Base-by-base conservation (phyloP, 257 asterid species). In the Scutellaria baicalensis region DNA sequence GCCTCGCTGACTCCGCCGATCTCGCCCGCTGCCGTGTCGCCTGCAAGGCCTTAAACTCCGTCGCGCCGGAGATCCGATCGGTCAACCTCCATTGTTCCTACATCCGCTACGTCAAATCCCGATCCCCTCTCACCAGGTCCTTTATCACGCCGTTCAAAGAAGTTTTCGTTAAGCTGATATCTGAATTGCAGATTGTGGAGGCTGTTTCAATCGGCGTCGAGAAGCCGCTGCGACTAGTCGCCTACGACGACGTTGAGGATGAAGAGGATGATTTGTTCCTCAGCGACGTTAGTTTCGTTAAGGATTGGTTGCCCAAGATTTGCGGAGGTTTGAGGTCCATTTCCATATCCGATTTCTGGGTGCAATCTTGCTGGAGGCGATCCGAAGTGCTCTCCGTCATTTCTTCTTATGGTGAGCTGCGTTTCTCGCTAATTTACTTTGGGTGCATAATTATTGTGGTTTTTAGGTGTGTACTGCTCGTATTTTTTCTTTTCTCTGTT, bases 351-450 rank as follows among this genome's bases (percentile, higher is more conserved):
- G 95, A 91, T 81, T 88, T 84, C 52, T 89, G 93, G 95, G 83
- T 85, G 77, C 96, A 88, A 75, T 86, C 96, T 13, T 82, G 96
- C 79, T 79, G 96, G 95, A 78, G 95, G 70, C 77, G 89, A 69
- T 84, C 95, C 33, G 75, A 78, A 51, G 65, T 84, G 49, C 82
- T 89, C 20, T 64, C 88, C 50, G 68, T 84, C 59, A 14, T 91
- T 72, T 88, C 97, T 67, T 59, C 83, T 55, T 66, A 65, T 10
- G 82, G 93, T 88, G 81, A 86, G 95, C 61, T 9, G 9, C 35
- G 3, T 62, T 56, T 77, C 52, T 69, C 31, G 31, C 64, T 50
- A 20, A 43, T 69, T 27, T 69, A 36, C 27, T 54, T 18, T 50
- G 39, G 36, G 14, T 48, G 64, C 59, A 6, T 62, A 2, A 9